Conservation (phyloP, 2,329 filamentous ascomycete species). For the Rhexocercosporidium sp. region DNA sequence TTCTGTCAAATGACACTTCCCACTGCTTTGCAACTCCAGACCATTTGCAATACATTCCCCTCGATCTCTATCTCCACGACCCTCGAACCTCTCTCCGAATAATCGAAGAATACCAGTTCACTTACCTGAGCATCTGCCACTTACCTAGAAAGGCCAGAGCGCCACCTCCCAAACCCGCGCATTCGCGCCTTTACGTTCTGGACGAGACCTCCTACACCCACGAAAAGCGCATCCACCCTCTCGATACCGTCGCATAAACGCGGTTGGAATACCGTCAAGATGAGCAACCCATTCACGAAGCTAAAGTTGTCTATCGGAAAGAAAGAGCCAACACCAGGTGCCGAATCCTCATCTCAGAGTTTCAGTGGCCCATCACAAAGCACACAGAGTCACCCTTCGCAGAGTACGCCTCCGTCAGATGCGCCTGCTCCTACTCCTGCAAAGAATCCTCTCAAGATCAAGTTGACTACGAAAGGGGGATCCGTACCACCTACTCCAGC, state of each 20-base stretch:
- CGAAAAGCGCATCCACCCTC: background rate
- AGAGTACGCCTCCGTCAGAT: constrained; percentile 27
- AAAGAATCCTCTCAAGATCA: constrained; percentile 39
- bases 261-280: constrained; percentile 22
- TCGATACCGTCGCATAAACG: background rate
- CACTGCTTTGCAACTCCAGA: background rate
- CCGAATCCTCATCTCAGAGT: constrained; percentile 9
- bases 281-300: constrained; percentile 32
- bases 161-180: background rate
- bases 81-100: too few relatives aligned
- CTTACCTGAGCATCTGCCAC: too few relatives aligned
- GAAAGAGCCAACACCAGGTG: background rate
- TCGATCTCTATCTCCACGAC: background rate
- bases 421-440: constrained; percentile 20
- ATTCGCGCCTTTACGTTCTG: background rate
- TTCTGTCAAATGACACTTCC: background rate
- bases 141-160: background rate
- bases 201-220: background rate
- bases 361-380: constrained; percentile 7
- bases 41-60: background rate
- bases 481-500: constrained; percentile 16
- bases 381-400: constrained; percentile 17
- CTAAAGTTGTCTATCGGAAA: constrained; percentile 27
- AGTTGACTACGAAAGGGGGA: constrained; percentile 21
- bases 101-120: background rate